Evolutionary conservation across 352 stramenopile species (phyloP), one percentile per base, ranked within the genome.

Genomic region (Pythium brachiatum): DNA sequence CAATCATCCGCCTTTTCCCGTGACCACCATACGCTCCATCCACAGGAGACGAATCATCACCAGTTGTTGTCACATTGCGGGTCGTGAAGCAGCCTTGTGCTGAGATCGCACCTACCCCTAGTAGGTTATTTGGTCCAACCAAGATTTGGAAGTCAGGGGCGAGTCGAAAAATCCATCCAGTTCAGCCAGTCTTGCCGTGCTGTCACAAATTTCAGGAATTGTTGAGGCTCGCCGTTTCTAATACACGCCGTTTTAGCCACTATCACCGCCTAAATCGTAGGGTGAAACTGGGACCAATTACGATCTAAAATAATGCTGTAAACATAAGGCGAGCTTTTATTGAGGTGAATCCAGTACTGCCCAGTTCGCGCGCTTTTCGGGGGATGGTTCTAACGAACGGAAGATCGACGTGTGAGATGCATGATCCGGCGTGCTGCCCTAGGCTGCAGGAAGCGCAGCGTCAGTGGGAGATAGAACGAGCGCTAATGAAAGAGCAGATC

Each of bases 391-490:
- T 9, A 46, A 46, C 12, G 12, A 26, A 27, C 3, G 7, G 41
- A 48, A 48, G 41, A 48, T 48, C 41, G 41, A 26, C 41, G 5
- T 12, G n/a, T 12, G n/a, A 48, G 41, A 48, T 48, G 41, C 41
- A 48, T 20, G 41, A 48, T 1, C n/a, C 41, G 2, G 41, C 41
- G 18, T 48, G 41, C 41, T 48, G 41, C 26, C n/a, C 20, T 48
- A 16, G 7, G 2, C 41, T 48, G n/a, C 41, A 26, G 5, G 41
- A 27, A 26, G 41, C 41, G n/a, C 41, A 48, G 41, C 41, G 41
- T n/a, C 6, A 54, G 16, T 92, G 83, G 83, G 51, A 47, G 5
- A 41, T 70, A 32, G 81, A 92, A 55, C 79, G 81, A 34, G 50
- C 62, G 48, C 39, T 65, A 51, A 62, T 89, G 57, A 66, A 83